Conservation (phyloP, 345 rosid species). For the Cochlearia excelsa region DNA sequence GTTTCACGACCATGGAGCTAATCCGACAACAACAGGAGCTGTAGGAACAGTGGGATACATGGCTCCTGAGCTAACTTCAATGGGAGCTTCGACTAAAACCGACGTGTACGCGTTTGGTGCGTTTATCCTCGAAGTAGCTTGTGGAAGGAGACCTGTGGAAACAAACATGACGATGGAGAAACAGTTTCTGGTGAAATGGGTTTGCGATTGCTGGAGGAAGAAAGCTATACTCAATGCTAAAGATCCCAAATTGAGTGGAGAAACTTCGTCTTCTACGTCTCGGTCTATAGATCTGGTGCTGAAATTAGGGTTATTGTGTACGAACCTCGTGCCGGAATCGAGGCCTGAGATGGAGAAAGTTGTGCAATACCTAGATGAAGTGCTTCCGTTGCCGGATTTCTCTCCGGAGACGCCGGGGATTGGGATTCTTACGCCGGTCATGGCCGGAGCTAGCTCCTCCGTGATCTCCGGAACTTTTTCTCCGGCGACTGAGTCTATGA, state of each 20-base stretch:
- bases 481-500: too few relatives aligned
- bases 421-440: constrained; percentile 28
- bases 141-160: constrained; percentile 65
- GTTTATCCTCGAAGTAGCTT: constrained; percentile 45
- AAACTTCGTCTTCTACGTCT: too few relatives aligned
- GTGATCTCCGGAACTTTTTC: constrained; percentile 21
- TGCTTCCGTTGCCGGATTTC: constrained; percentile 31
- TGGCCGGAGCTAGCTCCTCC: constrained; percentile 19
- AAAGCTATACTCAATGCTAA: constrained; percentile 36
- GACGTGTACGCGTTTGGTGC: constrained; percentile 48
- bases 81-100: constrained; percentile 39
- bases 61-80: constrained; percentile 44
- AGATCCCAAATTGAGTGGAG: constrained; percentile 41
- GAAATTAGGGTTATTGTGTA: constrained; percentile 47
- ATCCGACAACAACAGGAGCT: constrained; percentile 60
- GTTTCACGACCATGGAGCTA: constrained; percentile 65
- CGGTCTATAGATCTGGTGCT: too few relatives aligned
- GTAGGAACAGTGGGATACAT: constrained; percentile 71
- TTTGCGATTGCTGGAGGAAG: constrained; percentile 33
- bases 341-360: constrained; percentile 48
- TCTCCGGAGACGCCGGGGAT: constrained; percentile 28
- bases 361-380: constrained; percentile 29
- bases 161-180: constrained; percentile 32
- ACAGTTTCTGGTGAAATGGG: constrained; percentile 37
- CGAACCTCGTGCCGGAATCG: constrained; percentile 28